Base-by-base conservation (phyloP, 1,284 basidiomycete species). In the Austropuccinia psidii region DNA sequence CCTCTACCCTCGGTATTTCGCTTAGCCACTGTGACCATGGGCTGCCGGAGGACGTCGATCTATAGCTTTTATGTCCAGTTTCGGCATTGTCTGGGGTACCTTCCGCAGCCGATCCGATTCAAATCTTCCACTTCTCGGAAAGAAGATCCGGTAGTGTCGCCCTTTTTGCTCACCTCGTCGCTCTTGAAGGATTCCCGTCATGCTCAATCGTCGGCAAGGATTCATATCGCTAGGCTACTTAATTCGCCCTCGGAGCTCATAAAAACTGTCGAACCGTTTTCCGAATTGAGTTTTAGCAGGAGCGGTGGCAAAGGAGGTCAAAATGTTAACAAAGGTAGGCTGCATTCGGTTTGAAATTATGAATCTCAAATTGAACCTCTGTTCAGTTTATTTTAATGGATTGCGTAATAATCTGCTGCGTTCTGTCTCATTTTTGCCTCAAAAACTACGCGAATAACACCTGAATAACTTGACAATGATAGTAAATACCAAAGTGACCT, bases 281-380 rank as follows among this genome's bases (percentile, higher is more conserved):
- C 33, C 17, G 45, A 50, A 47, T 24, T 60, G 4, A 55, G 31
- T 47, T 70, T 70, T 27, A 70, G 68, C 50, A 29, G 39, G n/a
- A 60, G 55, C 24, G 54, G 68, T 29, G 68, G 68, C n/a, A 70
- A 70, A 52, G 68, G 68, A 17, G 68, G 68, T 57, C 68, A 70
- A 41, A 70, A 70, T 61, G 68, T 70, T 7, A 70, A 70, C 55
- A 58, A 60, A 47, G 68, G 54, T 70, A 49, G 19, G 29, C 15
- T 62, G 3, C 19, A 11, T 62, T 8, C 39, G 35, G n/a, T 45
- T 52, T 8, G 8, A 11, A 52, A 9, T n/a, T n/a, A 52, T 13
- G 19, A 52, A 21, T 39, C 19, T 19, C 9, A 7, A 19, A 2
- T n/a, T n/a, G n/a, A n/a, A n/a, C n/a, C n/a, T n/a, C n/a, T n/a